Evolutionary conservation across 352 stramenopile species (phyloP).

Genomic region (Phytophthora hybrid): DNA sequence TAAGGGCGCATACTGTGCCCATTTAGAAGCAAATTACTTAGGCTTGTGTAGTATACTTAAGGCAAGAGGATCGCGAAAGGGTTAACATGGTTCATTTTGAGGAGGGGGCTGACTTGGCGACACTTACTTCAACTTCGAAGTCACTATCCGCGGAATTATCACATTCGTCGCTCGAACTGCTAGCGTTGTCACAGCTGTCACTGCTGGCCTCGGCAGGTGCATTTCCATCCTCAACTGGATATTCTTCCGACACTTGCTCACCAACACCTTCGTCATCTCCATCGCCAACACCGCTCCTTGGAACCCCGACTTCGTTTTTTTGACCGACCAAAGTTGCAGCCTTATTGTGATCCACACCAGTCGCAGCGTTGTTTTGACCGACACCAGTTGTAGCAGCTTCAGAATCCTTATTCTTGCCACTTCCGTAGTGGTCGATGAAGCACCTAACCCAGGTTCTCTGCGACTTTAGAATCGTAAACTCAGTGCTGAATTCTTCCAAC

Average conservation of each 20-base stretch:
- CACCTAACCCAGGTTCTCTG: neutral
- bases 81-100: no score
- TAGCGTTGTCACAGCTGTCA: neutral
- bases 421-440: neutral
- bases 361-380: no score
- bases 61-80: no score
- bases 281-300: neutral
- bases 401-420: neutral
- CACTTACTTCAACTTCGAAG: neutral
- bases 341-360: no score
- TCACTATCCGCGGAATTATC: neutral
- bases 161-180: neutral
- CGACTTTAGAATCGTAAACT: neutral
- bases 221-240: neutral
- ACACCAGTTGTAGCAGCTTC: neutral
- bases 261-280: neutral
- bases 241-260: no score
- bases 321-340: no score
- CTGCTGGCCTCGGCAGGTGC: neutral
- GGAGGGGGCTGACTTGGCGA: neutral
- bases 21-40: no score
- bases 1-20: no score
- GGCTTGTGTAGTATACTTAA: no score
- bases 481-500: neutral
- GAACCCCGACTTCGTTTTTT: neutral